These are phyloP conservation scores for Termitomyces eurrhizus DNA, from an alignment of 768 basidiomycete genomes.

Conservation along the genomic window DNA sequence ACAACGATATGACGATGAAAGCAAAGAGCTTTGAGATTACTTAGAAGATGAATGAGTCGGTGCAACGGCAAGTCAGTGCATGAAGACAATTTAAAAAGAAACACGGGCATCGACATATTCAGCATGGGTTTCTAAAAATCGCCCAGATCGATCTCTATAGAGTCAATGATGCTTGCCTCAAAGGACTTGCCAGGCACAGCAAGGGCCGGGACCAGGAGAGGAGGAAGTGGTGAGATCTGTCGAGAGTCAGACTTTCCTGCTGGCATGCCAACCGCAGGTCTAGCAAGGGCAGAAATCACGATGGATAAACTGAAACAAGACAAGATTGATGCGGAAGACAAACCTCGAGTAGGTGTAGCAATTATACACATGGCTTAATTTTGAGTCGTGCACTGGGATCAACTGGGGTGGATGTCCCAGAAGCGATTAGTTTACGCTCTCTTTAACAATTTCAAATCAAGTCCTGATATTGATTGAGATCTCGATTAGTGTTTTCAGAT, in stretches of 20 bases:
- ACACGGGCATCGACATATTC: background rate
- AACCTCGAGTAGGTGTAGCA: conserved; percentile 60
- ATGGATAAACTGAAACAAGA: conserved; percentile 7
- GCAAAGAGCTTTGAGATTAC: conserved; percentile 1
- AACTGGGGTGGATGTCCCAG: conserved; percentile 36
- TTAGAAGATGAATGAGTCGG: background rate
- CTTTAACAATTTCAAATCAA: too few relatives aligned
- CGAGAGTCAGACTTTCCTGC: conserved; percentile 21
- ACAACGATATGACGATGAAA: conserved; percentile 8
- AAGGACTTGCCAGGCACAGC: too few relatives aligned
- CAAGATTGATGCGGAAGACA: conserved; percentile 18
- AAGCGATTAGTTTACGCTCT: conserved; percentile 55
- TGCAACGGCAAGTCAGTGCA: background rate
- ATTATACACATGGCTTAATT: conserved; percentile 56
- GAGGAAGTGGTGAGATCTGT: conserved; percentile 20
- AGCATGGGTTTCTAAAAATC: conserved; percentile 53
- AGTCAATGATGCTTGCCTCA: too few relatives aligned
- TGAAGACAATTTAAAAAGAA: background rate
- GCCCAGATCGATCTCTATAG: conserved; percentile 26
- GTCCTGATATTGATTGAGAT: too few relatives aligned
- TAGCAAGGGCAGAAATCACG: conserved; percentile 21
- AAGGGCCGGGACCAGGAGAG: too few relatives aligned
- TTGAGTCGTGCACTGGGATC: conserved; percentile 70
- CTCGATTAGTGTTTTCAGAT: too few relatives aligned
- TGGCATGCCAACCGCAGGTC: conserved; percentile 34